These are phyloP conservation scores for Solanum bulbocastanum DNA, from an alignment of 257 asterid genomes.

Conservation along the genomic window DNA sequence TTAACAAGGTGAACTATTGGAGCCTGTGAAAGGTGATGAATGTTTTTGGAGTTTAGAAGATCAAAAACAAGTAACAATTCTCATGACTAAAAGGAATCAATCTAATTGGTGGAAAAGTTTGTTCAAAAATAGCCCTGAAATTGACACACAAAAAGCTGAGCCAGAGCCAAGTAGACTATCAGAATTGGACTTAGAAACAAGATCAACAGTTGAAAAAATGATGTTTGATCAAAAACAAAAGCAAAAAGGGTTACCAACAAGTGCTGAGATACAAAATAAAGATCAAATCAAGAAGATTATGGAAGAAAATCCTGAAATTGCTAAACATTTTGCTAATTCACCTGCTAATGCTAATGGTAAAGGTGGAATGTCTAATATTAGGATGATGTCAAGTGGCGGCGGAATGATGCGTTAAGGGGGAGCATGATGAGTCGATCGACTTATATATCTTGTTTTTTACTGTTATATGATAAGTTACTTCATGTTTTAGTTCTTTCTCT, in stretches of 20 bases:
- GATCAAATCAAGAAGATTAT: constrained; percentile 59
- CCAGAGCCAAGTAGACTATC: constrained; percentile 74
- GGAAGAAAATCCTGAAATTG: constrained; percentile 11
- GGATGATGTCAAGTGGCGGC: neutral
- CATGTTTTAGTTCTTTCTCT: neutral
- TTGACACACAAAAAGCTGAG: constrained; percentile 76
- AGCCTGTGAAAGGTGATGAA: constrained; percentile 61
- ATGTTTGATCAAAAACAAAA: constrained; percentile 77
- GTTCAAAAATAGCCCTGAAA: constrained; percentile 73
- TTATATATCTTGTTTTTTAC: neutral
- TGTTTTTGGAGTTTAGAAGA: constrained; percentile 94
- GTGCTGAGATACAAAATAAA: constrained; percentile 70
- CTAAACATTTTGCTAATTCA: neutral
- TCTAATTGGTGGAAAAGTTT: constrained; percentile 90
- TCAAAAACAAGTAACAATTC: constrained; percentile 52
- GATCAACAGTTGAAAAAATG: constrained; percentile 81
- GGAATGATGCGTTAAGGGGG: neutral
- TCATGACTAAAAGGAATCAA: constrained; percentile 65
- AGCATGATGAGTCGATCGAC: neutral
- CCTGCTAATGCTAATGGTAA: neutral
- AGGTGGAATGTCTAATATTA: neutral
- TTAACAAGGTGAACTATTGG: constrained; percentile 37
- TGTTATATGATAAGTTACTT: neutral
- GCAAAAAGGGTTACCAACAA: constrained; percentile 58
- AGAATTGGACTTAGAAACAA: constrained; percentile 73